phyloP scores from a whole-genome alignment of 78 protist species.

The Dictyostelium intermedium region DNA sequence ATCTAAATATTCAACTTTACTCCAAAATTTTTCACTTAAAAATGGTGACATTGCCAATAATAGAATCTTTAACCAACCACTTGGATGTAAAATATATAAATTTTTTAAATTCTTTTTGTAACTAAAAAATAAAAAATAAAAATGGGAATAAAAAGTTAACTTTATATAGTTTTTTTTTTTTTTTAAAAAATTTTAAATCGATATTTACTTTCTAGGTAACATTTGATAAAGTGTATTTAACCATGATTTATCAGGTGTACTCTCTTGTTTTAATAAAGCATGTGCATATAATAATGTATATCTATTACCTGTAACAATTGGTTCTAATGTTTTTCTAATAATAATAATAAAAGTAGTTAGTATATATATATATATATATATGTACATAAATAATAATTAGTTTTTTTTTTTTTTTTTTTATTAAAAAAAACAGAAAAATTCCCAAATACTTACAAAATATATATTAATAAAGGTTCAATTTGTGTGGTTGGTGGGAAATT shows the following conservation, averaged over 20 bases:
- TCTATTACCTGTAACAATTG: conserved; percentile 16
- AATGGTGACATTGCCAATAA: conserved; percentile 75
- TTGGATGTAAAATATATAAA: conserved; percentile 63
- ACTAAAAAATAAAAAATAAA: not conserved
- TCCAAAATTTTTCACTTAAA: conserved; percentile 76
- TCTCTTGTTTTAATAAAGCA: conserved; percentile 22
- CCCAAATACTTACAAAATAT: conserved; percentile 22
- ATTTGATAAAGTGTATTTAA: conserved; percentile 23
- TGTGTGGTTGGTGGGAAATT: conserved; percentile 1
- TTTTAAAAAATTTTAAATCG: not conserved
- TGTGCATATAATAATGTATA: conserved; percentile 55
- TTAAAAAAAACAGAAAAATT: not conserved
- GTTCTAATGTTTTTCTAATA: conserved; percentile 56
- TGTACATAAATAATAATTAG: no score
- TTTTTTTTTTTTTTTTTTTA: not conserved
- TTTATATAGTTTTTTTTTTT: no score
- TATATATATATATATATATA: no score
- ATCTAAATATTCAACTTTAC: conserved; percentile 47
- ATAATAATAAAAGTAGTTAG: no score
- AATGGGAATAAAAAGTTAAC: not conserved
- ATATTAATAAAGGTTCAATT: conserved; percentile 7
- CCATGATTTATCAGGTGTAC: conserved; percentile 63
- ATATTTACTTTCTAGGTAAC: conserved; percentile 72
- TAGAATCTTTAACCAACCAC: conserved; percentile 49
- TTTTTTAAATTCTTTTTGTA: conserved; percentile 67